Percentiles rank a stretch among this genome's conserved stretches.
Evolutionary conservation across 2,329 filamentous ascomycete species (phyloP).

Genomic region (Penicillium verrucosum): DNA sequence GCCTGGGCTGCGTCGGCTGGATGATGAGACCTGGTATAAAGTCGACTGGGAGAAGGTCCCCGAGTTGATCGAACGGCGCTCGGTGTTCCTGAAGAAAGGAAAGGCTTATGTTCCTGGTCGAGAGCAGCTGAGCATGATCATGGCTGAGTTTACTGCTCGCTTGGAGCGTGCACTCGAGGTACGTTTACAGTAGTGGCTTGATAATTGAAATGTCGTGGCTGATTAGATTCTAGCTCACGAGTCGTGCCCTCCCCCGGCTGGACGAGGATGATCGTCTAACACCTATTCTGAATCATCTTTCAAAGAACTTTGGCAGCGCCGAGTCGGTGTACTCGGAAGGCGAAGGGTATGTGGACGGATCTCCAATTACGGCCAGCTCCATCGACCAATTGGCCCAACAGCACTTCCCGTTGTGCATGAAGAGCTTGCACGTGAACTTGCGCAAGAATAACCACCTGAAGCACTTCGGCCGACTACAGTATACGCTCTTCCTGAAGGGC

Average conservation of each 20-base stretch:
- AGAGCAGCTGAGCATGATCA: constrained; percentile 84
- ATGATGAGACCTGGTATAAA: constrained; percentile 91
- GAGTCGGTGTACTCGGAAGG: constrained; percentile 74
- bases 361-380: constrained; percentile 71
- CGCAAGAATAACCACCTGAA: constrained; percentile 88
- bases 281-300: constrained; percentile 75
- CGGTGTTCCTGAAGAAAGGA: constrained; percentile 72
- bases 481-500: constrained; percentile 93
- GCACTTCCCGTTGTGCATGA: constrained; percentile 92
- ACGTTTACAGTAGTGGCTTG: constrained; percentile 26
- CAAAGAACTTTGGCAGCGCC: constrained; percentile 90
- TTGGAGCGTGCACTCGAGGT: constrained; percentile 83
- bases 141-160: constrained; percentile 76
- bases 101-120: constrained; percentile 87
- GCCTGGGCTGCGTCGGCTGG: constrained; percentile 49
- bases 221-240: constrained; percentile 62
- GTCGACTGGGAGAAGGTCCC: constrained; percentile 93
- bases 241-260: constrained; percentile 83
- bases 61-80: constrained; percentile 77
- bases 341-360: constrained; percentile 63
- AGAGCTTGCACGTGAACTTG: constrained; percentile 78
- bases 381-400: constrained; percentile 73
- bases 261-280: constrained; percentile 93
- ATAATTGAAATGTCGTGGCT: constrained; percentile 14
- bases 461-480: constrained; percentile 89